phyloP scores from a whole-genome alignment of 371 early-diverging fungal genomes.

The Blyttiomyces sp. region DNA sequence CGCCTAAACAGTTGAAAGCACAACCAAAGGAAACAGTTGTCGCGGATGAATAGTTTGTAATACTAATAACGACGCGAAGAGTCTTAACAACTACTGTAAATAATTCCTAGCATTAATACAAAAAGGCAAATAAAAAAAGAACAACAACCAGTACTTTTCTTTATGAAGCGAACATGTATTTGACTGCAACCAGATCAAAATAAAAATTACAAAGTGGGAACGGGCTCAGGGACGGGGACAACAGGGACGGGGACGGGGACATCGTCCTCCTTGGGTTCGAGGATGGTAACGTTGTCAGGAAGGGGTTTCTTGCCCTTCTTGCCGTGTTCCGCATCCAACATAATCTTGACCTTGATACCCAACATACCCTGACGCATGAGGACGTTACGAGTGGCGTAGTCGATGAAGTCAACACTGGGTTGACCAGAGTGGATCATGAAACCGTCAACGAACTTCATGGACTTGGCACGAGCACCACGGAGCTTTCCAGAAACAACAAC shows the following conservation, averaged over 20 bases:
- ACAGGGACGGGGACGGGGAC: slow-evolving; percentile 39
- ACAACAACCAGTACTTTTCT: too few relatives aligned
- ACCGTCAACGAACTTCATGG: slow-evolving; percentile 99
- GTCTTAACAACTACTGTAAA: too few relatives aligned
- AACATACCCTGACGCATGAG: slow-evolving; percentile 99
- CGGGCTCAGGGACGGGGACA: slow-evolving; percentile 48
- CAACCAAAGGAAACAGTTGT: too few relatives aligned
- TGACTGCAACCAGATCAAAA: too few relatives aligned
- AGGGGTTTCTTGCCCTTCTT: slow-evolving; percentile 97
- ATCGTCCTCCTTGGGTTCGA: slow-evolving; percentile 87
- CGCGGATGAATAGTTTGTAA: too few relatives aligned
- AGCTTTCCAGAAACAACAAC: slow-evolving; percentile 99
- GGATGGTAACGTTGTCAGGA: slow-evolving; percentile 96
- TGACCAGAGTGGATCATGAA: slow-evolving; percentile 99
- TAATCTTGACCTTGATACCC: slow-evolving; percentile 99
- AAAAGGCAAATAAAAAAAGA: too few relatives aligned
- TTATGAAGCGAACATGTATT: too few relatives aligned
- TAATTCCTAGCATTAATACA: too few relatives aligned
- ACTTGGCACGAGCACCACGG: slow-evolving; percentile 99
- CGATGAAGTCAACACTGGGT: slow-evolving; percentile 96
- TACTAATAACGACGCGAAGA: too few relatives aligned
- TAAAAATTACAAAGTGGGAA: slow-evolving; percentile 17
- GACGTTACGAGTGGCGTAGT: slow-evolving; percentile 97
- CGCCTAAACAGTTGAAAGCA: too few relatives aligned
- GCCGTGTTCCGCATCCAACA: slow-evolving; percentile 96